Conservation (phyloP, 202 grass and related monocot genomes). For the Zizania palustris region DNA sequence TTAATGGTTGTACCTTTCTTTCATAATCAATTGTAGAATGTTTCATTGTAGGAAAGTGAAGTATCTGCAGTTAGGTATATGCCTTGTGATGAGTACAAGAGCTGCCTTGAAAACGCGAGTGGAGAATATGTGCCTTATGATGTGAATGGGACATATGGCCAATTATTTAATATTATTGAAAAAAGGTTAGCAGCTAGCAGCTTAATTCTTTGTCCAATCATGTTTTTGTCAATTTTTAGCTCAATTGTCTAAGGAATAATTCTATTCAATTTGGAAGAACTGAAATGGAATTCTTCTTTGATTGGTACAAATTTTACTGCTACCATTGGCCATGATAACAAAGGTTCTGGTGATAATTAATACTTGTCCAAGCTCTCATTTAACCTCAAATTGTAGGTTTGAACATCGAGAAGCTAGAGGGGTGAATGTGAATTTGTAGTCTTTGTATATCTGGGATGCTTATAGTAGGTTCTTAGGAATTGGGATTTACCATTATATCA, state of each 20-base stretch:
- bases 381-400: constrained; percentile 13
- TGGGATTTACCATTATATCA: neutral
- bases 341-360: constrained; percentile 23
- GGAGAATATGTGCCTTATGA: constrained; percentile 86
- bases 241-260: constrained; percentile 3
- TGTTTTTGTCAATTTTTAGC: neutral
- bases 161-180: constrained; percentile 80
- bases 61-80: constrained; percentile 90
- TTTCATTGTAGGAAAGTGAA: constrained; percentile 78
- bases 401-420: neutral
- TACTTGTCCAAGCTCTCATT: constrained; percentile 1
- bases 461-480: constrained; percentile 11
- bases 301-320: neutral
- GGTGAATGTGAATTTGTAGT: constrained; percentile 5
- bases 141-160: constrained; percentile 68
- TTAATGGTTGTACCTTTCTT: neutral
- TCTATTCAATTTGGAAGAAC: neutral
- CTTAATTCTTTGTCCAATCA: constrained; percentile 15
- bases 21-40: constrained; percentile 9
- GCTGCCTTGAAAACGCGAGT: constrained; percentile 58
- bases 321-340: neutral
- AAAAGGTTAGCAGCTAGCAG: constrained; percentile 62
- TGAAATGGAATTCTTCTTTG: neutral
- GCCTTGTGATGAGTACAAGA: constrained; percentile 66
- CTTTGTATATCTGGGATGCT: neutral